A percentile compares a stretch with the other conserved stretches of the same genome.
Evolutionary conservation across 2,329 filamentous ascomycete species (phyloP).

Genomic region (Ascochyta viciae-villosae): DNA sequence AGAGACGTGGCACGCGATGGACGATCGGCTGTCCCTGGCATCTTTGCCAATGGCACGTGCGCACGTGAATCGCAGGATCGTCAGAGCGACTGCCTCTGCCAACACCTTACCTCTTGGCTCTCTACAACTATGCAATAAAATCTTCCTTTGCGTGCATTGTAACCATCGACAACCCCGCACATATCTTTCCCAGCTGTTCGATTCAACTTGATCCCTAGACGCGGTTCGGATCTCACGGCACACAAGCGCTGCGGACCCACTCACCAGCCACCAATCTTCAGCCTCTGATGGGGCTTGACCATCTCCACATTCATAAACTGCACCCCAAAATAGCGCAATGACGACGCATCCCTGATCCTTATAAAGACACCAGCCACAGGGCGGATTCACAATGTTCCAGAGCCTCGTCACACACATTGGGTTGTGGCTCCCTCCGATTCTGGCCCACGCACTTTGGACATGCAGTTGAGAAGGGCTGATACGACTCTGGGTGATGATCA

Average conservation of each 20-base stretch:
- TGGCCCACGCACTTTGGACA: slow-evolving; percentile 12
- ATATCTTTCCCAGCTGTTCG: background rate
- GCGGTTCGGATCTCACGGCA: slow-evolving; percentile 26
- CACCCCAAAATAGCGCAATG: slow-evolving; percentile 9
- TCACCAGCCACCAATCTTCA: slow-evolving; percentile 26
- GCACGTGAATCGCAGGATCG: background rate
- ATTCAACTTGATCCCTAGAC: background rate
- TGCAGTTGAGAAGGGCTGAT: slow-evolving; percentile 34
- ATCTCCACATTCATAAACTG: slow-evolving; percentile 12
- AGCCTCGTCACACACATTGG: slow-evolving; percentile 2
- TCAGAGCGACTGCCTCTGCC: background rate
- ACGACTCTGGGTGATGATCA: slow-evolving; percentile 35
- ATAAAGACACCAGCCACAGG: slow-evolving; percentile 20
- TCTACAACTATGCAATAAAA: background rate
- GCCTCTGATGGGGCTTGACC: slow-evolving; percentile 20
- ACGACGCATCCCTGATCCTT: slow-evolving; percentile 18
- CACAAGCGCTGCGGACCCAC: slow-evolving; percentile 21
- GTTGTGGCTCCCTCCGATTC: slow-evolving; percentile 1
- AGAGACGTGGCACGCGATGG: background rate
- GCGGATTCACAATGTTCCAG: background rate
- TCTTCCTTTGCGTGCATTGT: background rate
- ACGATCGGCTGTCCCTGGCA: background rate
- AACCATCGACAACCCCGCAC: background rate
- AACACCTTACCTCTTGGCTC: background rate
- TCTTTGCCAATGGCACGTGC: slow-evolving; percentile 7